Percentiles rank a stretch among this genome's conserved stretches.
phyloP scores from a whole-genome alignment of 2,329 filamentous ascomycete species.

The Xylaria sp. region DNA sequence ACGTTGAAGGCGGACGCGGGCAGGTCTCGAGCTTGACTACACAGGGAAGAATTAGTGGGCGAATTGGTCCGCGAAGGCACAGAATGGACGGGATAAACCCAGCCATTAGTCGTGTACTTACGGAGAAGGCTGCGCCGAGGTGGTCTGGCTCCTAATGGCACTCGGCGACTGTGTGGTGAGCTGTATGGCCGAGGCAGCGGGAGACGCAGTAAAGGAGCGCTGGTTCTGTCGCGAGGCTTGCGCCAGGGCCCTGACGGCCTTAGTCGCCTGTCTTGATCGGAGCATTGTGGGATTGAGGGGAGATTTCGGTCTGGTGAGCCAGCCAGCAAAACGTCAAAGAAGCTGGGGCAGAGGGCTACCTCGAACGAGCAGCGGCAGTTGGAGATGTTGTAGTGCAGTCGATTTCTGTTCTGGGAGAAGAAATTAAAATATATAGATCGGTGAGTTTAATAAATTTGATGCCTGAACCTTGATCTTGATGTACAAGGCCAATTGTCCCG shows the following conservation, averaged over 20 bases:
- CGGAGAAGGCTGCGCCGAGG: slow-evolving; percentile 62
- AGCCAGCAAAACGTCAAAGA: slow-evolving; percentile 18
- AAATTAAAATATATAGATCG: background rate
- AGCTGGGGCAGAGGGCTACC: slow-evolving; percentile 17
- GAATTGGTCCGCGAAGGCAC: slow-evolving; percentile 3
- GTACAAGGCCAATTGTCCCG: slow-evolving; percentile 13
- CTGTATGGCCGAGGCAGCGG: slow-evolving; percentile 52
- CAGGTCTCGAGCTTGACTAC: slow-evolving; percentile 66
- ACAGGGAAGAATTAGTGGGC: slow-evolving; percentile 20
- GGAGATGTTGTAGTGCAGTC: slow-evolving; percentile 1
- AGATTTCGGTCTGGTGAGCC: slow-evolving; percentile 29
- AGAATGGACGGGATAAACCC: no score
- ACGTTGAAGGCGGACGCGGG: slow-evolving; percentile 73
- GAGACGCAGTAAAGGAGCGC: slow-evolving; percentile 56
- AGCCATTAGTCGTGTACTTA: slow-evolving; percentile 55
- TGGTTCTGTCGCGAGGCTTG: slow-evolving; percentile 52
- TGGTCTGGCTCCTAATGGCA: slow-evolving; percentile 57
- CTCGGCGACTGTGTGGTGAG: slow-evolving; percentile 55
- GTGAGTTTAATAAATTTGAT: background rate
- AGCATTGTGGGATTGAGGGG: slow-evolving; percentile 56
- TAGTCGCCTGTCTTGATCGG: slow-evolving; percentile 59
- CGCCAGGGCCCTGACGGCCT: slow-evolving; percentile 59
- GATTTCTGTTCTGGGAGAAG: background rate
- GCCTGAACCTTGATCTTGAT: background rate
- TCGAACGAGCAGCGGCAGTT: slow-evolving; percentile 7